phyloP scores from a whole-genome alignment of 495 filamentous ascomycete genomes.

The Sabuloglossum arenarium region DNA sequence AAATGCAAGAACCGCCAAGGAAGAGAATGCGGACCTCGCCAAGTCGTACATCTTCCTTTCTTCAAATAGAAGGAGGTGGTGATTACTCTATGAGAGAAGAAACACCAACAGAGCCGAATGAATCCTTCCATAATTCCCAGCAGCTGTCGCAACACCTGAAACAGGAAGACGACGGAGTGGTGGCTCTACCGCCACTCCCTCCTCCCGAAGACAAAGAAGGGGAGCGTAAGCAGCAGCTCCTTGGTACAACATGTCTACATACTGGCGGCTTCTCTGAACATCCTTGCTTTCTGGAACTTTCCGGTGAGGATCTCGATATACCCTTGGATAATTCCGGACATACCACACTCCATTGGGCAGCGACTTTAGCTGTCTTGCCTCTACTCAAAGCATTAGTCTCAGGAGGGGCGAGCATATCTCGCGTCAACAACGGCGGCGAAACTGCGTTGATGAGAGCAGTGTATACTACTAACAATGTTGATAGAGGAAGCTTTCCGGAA shows the following conservation, averaged over 20 bases:
- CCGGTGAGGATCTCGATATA: slow-evolving; percentile 67
- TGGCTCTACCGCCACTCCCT: slow-evolving; percentile 47
- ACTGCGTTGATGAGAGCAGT: slow-evolving; percentile 80
- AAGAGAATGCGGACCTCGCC: slow-evolving; percentile 49
- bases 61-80: slow-evolving; percentile 14
- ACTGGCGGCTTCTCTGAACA: slow-evolving; percentile 43
- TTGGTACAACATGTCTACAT: slow-evolving; percentile 80
- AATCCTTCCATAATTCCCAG: slow-evolving; percentile 60
- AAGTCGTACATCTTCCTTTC: slow-evolving; percentile 22
- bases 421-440: slow-evolving; percentile 73
- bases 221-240: slow-evolving; percentile 51
- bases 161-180: slow-evolving; percentile 23
- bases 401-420: slow-evolving; percentile 64
- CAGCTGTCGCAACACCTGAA: slow-evolving; percentile 26
- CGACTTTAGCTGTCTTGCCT: slow-evolving; percentile 69
- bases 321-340: slow-evolving; percentile 74
- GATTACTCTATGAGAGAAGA: slow-evolving; percentile 30
- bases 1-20: slow-evolving; percentile 56
- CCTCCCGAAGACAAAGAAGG: slow-evolving; percentile 41
- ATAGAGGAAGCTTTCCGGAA: slow-evolving; percentile 62
- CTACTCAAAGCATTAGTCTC: slow-evolving; percentile 60
- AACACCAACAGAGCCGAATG: slow-evolving; percentile 71
- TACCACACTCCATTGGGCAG: slow-evolving; percentile 92
- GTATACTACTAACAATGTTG: slow-evolving; percentile 74
- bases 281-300: slow-evolving; percentile 44